Conservation (phyloP, 2,329 filamentous ascomycete genomes). For the Aspergillus quadrilineatus region DNA sequence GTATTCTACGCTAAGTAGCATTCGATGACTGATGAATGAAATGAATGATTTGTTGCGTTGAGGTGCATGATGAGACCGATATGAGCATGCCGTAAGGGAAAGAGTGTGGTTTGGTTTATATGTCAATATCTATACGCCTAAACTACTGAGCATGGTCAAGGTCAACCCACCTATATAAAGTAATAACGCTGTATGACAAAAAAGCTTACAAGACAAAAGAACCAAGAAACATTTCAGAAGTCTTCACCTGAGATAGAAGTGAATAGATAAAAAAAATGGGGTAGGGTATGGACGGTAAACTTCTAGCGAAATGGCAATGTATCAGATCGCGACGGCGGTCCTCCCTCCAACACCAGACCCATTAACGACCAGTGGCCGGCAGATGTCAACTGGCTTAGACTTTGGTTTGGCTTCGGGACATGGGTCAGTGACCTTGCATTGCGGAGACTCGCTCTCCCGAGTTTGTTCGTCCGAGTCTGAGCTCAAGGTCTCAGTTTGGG, state of each 20-base stretch:
- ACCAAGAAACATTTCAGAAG: no score
- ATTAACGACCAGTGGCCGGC: slow-evolving; percentile 36
- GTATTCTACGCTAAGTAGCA: not conserved
- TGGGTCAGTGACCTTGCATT: not conserved
- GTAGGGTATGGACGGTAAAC: no score
- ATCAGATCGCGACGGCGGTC: slow-evolving; percentile 17
- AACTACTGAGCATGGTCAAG: not conserved
- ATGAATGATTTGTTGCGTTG: not conserved
- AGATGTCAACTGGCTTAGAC: slow-evolving; percentile 15
- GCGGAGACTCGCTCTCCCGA: not conserved
- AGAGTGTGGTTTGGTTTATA: no score
- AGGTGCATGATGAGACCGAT: no score
- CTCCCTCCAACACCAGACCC: slow-evolving; percentile 29
- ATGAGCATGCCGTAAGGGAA: no score
- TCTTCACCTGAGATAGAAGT: no score
- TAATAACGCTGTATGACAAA: no score
- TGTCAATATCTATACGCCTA: not conserved
- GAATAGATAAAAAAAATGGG: no score
- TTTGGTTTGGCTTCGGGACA: not conserved
- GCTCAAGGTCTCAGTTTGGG: not conserved
- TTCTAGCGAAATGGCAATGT: not conserved
- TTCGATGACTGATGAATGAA: slow-evolving; percentile 21
- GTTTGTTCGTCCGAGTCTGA: slow-evolving; percentile 5
- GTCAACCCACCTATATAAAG: no score
- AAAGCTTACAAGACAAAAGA: no score